Conservation (phyloP, 106 monocot genomes). For the Dendrobium nobile region DNA sequence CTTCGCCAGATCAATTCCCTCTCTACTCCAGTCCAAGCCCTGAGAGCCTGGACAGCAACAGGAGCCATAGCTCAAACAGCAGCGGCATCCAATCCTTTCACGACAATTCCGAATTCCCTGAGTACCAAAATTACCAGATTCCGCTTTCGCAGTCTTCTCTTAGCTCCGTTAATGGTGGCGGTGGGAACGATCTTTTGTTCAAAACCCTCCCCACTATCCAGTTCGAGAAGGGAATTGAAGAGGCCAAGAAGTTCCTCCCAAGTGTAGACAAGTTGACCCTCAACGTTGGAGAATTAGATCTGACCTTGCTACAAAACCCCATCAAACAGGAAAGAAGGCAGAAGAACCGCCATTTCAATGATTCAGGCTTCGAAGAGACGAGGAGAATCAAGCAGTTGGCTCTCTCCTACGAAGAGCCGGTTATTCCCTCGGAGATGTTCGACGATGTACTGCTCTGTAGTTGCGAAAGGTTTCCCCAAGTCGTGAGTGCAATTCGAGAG, state of each 20-base stretch:
- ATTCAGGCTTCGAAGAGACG: constrained; percentile 25
- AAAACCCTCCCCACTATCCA: constrained; percentile 21
- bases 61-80: neutral
- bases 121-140: neutral
- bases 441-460: constrained; percentile 32
- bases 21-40: constrained; percentile 4
- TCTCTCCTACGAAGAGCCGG: constrained; percentile 1
- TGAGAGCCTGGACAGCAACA: constrained; percentile 26
- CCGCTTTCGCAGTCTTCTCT: no score
- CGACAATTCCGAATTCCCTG: neutral
- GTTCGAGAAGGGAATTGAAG: constrained; percentile 41
- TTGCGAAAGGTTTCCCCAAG: constrained; percentile 15
- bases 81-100: neutral
- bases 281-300: neutral
- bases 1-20: constrained; percentile 15
- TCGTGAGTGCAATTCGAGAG: constrained; percentile 15
- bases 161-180: no score
- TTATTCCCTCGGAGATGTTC: constrained; percentile 13
- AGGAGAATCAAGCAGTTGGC: constrained; percentile 39
- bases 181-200: neutral
- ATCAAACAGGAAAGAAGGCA: neutral
- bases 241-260: constrained; percentile 59
- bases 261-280: constrained; percentile 25
- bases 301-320: neutral
- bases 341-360: constrained; percentile 30